Percentiles rank a stretch among this genome's conserved stretches.
Evolutionary conservation across 179 eudicot species (phyloP).

Genomic region (Silene coronaria): DNA sequence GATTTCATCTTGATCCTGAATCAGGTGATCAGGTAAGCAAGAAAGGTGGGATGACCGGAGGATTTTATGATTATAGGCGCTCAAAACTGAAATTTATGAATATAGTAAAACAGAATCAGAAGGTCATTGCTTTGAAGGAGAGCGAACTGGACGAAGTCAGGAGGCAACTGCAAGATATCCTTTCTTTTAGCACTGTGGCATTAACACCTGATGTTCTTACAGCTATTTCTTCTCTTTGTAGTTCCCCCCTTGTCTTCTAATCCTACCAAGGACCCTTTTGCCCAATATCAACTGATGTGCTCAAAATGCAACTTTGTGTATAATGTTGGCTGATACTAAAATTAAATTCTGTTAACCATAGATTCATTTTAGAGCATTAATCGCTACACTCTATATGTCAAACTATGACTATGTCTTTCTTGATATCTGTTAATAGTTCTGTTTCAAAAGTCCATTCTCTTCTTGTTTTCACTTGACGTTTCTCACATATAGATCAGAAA

Average conservation of each 20-base stretch:
- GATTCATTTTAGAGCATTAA: background rate
- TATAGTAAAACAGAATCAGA: conserved; percentile 52
- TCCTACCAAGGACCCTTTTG: background rate
- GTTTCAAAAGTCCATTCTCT: background rate
- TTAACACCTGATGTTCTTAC: background rate
- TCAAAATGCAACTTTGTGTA: conserved; percentile 1
- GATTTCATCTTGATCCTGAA: conserved; percentile 19
- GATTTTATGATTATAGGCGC: conserved; percentile 86
- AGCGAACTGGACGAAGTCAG: conserved; percentile 54
- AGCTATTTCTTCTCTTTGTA: conserved; percentile 1
- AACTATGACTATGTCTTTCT: background rate
- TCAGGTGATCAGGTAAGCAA: conserved; percentile 99
- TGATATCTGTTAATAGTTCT: background rate
- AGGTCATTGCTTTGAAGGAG: conserved; percentile 47
- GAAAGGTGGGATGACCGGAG: conserved; percentile 99
- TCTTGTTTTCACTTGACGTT: conserved; percentile 37
- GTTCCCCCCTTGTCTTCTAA: conserved; percentile 7
- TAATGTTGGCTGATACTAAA: background rate
- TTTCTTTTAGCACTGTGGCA: conserved; percentile 24
- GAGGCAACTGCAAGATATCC: conserved; percentile 85
- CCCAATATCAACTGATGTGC: background rate
- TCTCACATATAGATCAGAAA: conserved; percentile 70
- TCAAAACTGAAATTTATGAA: conserved; percentile 86
- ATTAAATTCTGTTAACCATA: background rate
- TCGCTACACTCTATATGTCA: background rate